Evolutionary conservation across 202 grass and related monocot species (phyloP), one percentile per base, ranked within the genome.

Genomic region (Zoysia matrella): DNA sequence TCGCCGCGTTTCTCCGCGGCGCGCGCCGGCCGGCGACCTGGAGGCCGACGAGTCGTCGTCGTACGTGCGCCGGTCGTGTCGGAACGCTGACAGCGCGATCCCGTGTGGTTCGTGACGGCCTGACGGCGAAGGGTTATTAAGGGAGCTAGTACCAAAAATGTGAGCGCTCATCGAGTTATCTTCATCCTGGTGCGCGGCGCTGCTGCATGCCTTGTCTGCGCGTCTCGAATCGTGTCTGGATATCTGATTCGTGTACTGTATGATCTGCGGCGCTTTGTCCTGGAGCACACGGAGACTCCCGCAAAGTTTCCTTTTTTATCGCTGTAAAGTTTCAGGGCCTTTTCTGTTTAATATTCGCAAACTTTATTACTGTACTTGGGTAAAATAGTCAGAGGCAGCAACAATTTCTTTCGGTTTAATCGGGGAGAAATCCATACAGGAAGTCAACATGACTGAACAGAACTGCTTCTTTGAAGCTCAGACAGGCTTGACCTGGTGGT

Each of bases 361-460:
- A 36, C 30, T 36, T 36, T 36, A 36, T 36, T 36, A 36, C 30
- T 36, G 30, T 36, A 36, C 30, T 36, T 36, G 22, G 52, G 58
- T 18, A 60, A 2, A 3, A 8, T 36, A 36, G 64, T 36, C 30
- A 36, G 30, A 36, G 30, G 30, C 30, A 36, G 30, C 30, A 36
- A 36, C 30, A 36, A 36, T 36, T 36, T 36, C 30, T 36, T 36
- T 36, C 30, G 30, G 30, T 36, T 36, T 36, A 36, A 36, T 36
- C 30, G 30, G 30, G 30, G 30, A 36, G 30, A 36, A 36, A 36
- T 36, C 30, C 1, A 36, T 36, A 36, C 30, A 36, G 30, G 30
- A 36, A 60, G 65, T 84, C 56, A 65, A 47, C 74, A 78, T 57
- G 22, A 67, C 6, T 62, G 30, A 36, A 36, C 30, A 36, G 65